Evolutionary conservation across 2,329 filamentous ascomycete species (phyloP).

Genomic region (Ambrosiella cleistominuta): DNA sequence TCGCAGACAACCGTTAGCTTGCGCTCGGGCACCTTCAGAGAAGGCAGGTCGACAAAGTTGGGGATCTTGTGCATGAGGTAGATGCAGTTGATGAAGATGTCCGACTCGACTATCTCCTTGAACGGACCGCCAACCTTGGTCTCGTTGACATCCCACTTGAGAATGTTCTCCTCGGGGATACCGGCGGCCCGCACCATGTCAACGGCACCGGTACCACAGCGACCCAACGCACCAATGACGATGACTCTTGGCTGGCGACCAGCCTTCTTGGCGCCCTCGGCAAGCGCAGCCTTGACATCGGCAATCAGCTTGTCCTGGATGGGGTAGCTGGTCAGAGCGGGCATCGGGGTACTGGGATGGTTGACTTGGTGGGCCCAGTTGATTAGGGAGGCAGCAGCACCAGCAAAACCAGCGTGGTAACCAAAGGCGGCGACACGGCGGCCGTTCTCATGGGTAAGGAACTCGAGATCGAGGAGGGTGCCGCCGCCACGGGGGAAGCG

Average conservation of each 20-base stretch:
- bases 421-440: conserved; percentile 56
- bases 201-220: conserved; percentile 72
- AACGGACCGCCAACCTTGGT: conserved; percentile 58
- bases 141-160: conserved; percentile 58
- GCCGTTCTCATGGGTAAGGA: conserved; percentile 53
- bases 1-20: conserved; percentile 68
- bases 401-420: conserved; percentile 60
- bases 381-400: conserved; percentile 56
- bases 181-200: conserved; percentile 62
- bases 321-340: conserved; percentile 48
- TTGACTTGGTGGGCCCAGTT: conserved; percentile 71
- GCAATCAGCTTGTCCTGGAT: conserved; percentile 51
- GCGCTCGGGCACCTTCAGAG: conserved; percentile 48
- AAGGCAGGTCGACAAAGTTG: conserved; percentile 59
- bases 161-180: conserved; percentile 29
- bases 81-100: conserved; percentile 78
- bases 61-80: conserved; percentile 67
- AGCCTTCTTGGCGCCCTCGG: conserved; percentile 42
- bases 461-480: conserved; percentile 72
- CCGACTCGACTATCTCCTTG: conserved; percentile 54
- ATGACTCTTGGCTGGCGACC: conserved; percentile 56
- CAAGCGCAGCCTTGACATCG: conserved; percentile 56
- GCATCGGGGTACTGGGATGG: conserved; percentile 49
- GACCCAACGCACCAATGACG: conserved; percentile 68
- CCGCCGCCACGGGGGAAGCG: conserved; percentile 63